Conservation (phyloP, 768 basidiomycete genomes). For the Xerocomellus dryophilus region DNA sequence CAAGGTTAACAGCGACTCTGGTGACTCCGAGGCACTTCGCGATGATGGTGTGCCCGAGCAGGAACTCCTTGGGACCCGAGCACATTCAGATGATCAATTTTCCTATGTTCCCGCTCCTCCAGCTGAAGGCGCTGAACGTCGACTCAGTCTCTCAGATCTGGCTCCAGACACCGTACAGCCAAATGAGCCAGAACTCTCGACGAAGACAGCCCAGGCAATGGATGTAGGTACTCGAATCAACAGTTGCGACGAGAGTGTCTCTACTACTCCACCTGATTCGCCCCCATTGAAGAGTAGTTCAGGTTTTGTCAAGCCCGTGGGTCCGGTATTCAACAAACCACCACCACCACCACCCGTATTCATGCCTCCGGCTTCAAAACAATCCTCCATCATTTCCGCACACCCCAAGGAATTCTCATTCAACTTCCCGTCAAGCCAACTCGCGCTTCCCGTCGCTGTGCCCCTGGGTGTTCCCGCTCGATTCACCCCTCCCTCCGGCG, state of each 20-base stretch:
- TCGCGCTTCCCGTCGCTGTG: constrained; percentile 45
- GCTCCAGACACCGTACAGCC: constrained; percentile 37
- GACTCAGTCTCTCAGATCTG: constrained; percentile 63
- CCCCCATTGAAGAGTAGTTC: constrained; percentile 37
- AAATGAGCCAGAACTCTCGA: constrained; percentile 16
- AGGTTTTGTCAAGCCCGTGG: constrained; percentile 35
- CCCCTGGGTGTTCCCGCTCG: constrained; percentile 43
- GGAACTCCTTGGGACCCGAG: background rate
- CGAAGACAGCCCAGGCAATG: constrained; percentile 15
- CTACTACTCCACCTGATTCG: constrained; percentile 59
- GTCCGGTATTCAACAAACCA: constrained; percentile 61
- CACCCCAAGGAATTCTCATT: constrained; percentile 32
- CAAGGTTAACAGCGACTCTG: constrained; percentile 38
- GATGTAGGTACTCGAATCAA: constrained; percentile 4
- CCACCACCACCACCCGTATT: constrained; percentile 28
- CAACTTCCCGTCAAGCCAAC: constrained; percentile 37
- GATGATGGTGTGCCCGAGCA: constrained; percentile 9
- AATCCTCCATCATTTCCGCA: constrained; percentile 2
- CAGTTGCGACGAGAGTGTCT: constrained; percentile 37
- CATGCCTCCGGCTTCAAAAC: constrained; percentile 23
- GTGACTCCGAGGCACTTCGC: constrained; percentile 27
- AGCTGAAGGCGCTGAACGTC: constrained; percentile 27
- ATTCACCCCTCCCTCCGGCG: constrained; percentile 27
- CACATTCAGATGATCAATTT: background rate
- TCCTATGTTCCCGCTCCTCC: background rate